These are phyloP conservation scores for Lentinula guzmanii DNA, from an alignment of 768 basidiomycete genomes.

Conservation along the genomic window DNA sequence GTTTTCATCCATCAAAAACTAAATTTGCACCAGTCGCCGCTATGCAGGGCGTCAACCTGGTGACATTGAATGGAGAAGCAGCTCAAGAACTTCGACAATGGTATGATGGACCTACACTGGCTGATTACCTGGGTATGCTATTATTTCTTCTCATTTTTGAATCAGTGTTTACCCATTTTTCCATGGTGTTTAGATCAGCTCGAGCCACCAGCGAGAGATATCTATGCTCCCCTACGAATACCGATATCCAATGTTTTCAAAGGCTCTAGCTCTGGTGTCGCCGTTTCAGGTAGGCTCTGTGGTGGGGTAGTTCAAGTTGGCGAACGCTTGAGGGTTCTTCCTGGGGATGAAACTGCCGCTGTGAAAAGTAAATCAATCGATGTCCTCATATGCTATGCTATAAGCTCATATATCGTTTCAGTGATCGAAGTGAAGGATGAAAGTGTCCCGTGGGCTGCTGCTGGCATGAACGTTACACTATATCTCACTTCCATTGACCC, in stretches of 20 bases:
- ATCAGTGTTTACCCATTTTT: neutral
- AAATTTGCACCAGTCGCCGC: slow-evolving; percentile 87
- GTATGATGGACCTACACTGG: slow-evolving; percentile 84
- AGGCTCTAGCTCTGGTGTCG: slow-evolving; percentile 71
- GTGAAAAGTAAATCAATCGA: slow-evolving; percentile 52
- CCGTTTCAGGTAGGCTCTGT: slow-evolving; percentile 78
- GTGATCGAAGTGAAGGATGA: slow-evolving; percentile 84
- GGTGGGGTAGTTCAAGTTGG: slow-evolving; percentile 91
- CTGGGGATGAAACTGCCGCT: slow-evolving; percentile 85
- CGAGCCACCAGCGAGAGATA: slow-evolving; percentile 75
- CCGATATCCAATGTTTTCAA: slow-evolving; percentile 96
- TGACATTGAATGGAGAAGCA: slow-evolving; percentile 40
- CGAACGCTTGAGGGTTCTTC: slow-evolving; percentile 78
- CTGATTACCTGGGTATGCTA: slow-evolving; percentile 69
- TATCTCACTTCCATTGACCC: slow-evolving; percentile 82
- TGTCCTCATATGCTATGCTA: neutral
- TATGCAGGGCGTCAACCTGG: slow-evolving; percentile 83
- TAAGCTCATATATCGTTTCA: slow-evolving; percentile 22
- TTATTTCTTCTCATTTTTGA: neutral
- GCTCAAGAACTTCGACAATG: slow-evolving; percentile 50
- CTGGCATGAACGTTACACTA: slow-evolving; percentile 86
- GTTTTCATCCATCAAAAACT: slow-evolving; percentile 75
- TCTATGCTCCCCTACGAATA: slow-evolving; percentile 71
- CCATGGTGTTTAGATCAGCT: slow-evolving; percentile 50
- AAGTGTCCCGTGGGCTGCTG: slow-evolving; percentile 78